Evolutionary conservation across 2,329 filamentous ascomycete species (phyloP).

Genomic region (Fusarium udum): DNA sequence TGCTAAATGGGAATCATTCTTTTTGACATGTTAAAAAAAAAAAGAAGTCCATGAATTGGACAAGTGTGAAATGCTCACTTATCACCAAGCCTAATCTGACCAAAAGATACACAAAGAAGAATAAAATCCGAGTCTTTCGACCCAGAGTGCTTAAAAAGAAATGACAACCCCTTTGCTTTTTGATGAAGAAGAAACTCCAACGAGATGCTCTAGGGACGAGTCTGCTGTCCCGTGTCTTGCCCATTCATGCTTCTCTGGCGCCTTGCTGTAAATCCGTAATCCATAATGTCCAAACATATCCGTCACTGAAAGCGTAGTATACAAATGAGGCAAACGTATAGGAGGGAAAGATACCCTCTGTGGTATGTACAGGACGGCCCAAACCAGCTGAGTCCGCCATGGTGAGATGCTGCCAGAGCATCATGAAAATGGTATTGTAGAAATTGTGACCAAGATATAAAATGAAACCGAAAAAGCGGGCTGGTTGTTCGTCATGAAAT

Average conservation of each 20-base stretch:
- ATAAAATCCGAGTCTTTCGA: not conserved
- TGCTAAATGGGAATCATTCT: slow-evolving; percentile 22
- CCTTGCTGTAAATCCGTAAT: slow-evolving; percentile 37
- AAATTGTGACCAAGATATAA: slow-evolving; percentile 1
- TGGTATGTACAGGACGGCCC: slow-evolving; percentile 11
- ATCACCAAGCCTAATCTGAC: not conserved
- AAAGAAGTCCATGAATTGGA: slow-evolving; percentile 10
- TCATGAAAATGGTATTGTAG: slow-evolving; percentile 13
- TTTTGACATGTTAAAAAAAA: slow-evolving; percentile 13
- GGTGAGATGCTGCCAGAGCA: slow-evolving; percentile 26
- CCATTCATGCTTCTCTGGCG: slow-evolving; percentile 30
- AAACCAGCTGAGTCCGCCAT: slow-evolving; percentile 31
- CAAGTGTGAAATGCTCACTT: slow-evolving; percentile 21
- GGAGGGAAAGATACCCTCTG: slow-evolving; percentile 16
- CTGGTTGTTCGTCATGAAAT: not conserved
- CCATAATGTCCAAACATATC: slow-evolving; percentile 32
- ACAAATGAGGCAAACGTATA: slow-evolving; percentile 29
- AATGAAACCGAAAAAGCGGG: not conserved
- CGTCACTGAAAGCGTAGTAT: slow-evolving; percentile 24
- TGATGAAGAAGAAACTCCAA: slow-evolving; percentile 30
- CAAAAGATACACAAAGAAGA: not conserved
- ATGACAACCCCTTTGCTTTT: slow-evolving; percentile 8
- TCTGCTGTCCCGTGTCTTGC: slow-evolving; percentile 19
- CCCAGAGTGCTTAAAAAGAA: not conserved
- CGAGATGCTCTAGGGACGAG: slow-evolving; percentile 21